Conservation (phyloP, 1,284 basidiomycete species). For the Cryptococcus sp. region DNA sequence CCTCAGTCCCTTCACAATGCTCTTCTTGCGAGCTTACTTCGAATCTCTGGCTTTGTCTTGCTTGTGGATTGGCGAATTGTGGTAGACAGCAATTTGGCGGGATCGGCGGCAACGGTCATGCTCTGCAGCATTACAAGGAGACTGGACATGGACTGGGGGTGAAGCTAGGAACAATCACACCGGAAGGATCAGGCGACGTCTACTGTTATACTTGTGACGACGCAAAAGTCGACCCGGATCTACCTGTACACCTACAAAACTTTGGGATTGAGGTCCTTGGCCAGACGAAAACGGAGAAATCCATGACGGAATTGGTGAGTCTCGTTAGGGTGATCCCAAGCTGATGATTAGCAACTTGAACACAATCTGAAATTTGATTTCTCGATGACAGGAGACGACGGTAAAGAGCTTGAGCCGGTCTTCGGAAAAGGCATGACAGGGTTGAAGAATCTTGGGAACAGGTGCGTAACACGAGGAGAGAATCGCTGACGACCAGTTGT, state of each 20-base stretch:
- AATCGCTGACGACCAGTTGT: slow-evolving; percentile 59
- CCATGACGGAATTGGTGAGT: slow-evolving; percentile 85
- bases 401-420: slow-evolving; percentile 78
- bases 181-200: slow-evolving; percentile 87
- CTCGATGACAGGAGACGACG: slow-evolving; percentile 84
- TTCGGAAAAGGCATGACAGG: slow-evolving; percentile 88
- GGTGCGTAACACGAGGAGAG: slow-evolving; percentile 48
- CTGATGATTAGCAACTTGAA: slow-evolving; percentile 73
- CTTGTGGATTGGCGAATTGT: slow-evolving; percentile 91
- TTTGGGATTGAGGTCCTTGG: slow-evolving; percentile 84
- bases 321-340: not conserved
- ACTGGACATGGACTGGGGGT: slow-evolving; percentile 80
- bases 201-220: slow-evolving; percentile 95
- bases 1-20: slow-evolving; percentile 68
- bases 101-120: slow-evolving; percentile 83
- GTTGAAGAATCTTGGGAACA: slow-evolving; percentile 88
- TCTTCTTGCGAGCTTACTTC: slow-evolving; percentile 71
- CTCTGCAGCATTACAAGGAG: slow-evolving; percentile 71
- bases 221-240: slow-evolving; percentile 70
- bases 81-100: slow-evolving; percentile 86
- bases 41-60: slow-evolving; percentile 93
- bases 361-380: slow-evolving; percentile 96
- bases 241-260: slow-evolving; percentile 67
- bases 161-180: slow-evolving; percentile 94
- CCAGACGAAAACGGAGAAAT: slow-evolving; percentile 92